Percentiles rank a stretch among this genome's conserved stretches.
Evolutionary conservation across 345 rosid species (phyloP).

Genomic region (Bruguiera gymnorhiza): DNA sequence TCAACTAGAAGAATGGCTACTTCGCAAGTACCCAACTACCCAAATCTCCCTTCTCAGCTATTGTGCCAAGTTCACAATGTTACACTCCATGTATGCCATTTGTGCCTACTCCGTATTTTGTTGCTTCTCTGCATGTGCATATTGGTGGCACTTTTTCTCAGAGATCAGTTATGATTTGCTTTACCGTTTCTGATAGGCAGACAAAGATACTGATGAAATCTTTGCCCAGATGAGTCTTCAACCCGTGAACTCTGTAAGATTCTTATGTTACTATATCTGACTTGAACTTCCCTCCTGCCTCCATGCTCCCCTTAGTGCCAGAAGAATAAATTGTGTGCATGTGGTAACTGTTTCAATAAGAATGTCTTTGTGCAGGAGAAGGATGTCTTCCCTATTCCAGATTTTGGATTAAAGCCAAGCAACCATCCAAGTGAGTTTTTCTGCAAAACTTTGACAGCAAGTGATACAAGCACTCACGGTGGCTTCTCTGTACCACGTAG

Average conservation of each 20-base stretch:
- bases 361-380: conserved; percentile 53
- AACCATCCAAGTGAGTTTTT: conserved; percentile 93
- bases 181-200: conserved; percentile 53
- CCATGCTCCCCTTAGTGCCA: neutral
- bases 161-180: neutral
- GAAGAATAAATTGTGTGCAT: neutral
- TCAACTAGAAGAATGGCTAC: conserved; percentile 82
- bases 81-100: conserved; percentile 62
- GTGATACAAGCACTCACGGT: conserved; percentile 99
- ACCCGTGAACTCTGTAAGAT: conserved; percentile 81
- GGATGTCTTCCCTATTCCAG: conserved; percentile 82
- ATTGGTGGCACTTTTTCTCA: neutral
- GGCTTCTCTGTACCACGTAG: conserved; percentile 99
- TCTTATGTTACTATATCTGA: neutral
- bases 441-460: conserved; percentile 94
- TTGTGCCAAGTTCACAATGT: conserved; percentile 98
- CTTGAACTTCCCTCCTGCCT: too few relatives aligned
- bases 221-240: conserved; percentile 98
- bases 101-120: neutral
- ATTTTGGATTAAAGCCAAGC: conserved; percentile 75
- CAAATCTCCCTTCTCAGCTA: conserved; percentile 89
- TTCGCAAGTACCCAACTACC: conserved; percentile 89
- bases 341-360: neutral
- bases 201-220: conserved; percentile 89
- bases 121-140: neutral